These are phyloP conservation scores for Delphinella strobiligena DNA, from an alignment of 2,329 filamentous ascomycete genomes.

Conservation along the genomic window DNA sequence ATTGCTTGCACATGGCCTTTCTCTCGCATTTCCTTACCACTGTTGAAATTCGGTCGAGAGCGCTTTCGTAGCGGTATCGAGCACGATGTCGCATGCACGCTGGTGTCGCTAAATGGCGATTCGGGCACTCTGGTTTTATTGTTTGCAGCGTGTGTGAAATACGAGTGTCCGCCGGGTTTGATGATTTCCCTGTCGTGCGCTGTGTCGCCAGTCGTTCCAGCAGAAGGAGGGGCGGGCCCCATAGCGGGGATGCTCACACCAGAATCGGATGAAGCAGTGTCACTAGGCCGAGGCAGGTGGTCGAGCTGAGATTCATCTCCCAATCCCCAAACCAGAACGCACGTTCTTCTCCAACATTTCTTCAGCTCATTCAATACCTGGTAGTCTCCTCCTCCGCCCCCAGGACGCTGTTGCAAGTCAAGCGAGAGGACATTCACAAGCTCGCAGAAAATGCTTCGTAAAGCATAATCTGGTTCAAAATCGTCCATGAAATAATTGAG, in stretches of 20 bases:
- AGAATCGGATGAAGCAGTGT: conserved; percentile 40
- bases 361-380: conserved; percentile 92
- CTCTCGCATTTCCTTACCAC: neutral
- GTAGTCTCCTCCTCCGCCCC: conserved; percentile 49
- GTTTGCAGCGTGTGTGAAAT: neutral
- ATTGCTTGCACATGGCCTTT: neutral
- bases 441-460: conserved; percentile 69
- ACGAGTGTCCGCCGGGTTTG: neutral
- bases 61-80: conserved; percentile 39
- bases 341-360: conserved; percentile 91
- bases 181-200: neutral
- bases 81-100: conserved; percentile 47
- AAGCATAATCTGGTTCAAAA: conserved; percentile 63
- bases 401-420: conserved; percentile 38
- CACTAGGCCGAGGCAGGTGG: neutral
- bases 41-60: conserved; percentile 3
- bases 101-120: conserved; percentile 32
- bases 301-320: conserved; percentile 34
- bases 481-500: conserved; percentile 96
- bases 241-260: conserved; percentile 37
- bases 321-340: conserved; percentile 77
- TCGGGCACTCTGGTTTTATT: neutral
- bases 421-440: conserved; percentile 56
- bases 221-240: neutral
- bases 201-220: neutral